Percentiles rank a stretch among this genome's conserved stretches.
Conservation (phyloP, 768 basidiomycete species). For the Mycena pura region DNA sequence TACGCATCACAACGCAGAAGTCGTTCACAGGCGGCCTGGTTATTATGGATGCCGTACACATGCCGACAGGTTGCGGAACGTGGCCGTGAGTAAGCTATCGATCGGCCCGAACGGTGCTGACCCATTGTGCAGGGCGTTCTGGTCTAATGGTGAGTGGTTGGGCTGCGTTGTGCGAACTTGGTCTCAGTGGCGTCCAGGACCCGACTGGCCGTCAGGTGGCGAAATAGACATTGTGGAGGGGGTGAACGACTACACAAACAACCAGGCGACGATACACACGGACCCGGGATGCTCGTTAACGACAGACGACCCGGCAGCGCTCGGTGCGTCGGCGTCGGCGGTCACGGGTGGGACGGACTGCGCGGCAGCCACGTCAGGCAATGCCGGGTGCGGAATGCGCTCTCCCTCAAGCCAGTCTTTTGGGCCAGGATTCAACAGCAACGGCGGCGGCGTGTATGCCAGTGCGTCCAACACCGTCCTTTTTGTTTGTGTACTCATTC, state of each 20-base stretch:
- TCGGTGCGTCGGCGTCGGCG: conserved; percentile 62
- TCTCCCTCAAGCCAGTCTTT: conserved; percentile 67
- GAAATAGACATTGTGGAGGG: conserved; percentile 63
- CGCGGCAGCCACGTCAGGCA: conserved; percentile 69
- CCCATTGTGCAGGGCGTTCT: conserved; percentile 35
- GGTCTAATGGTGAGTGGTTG: conserved; percentile 35
- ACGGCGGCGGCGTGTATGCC: conserved; percentile 87
- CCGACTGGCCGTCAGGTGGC: conserved; percentile 68
- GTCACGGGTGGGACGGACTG: conserved; percentile 78
- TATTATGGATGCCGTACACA: conserved; percentile 71
- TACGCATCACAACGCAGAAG: conserved; percentile 75
- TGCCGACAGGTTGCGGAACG: conserved; percentile 75
- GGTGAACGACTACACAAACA: conserved; percentile 78
- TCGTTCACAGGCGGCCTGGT: conserved; percentile 60
- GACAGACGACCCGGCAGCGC: conserved; percentile 48
- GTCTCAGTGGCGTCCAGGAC: conserved; percentile 41
- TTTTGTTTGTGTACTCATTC: conserved; percentile 12
- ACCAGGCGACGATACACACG: conserved; percentile 86
- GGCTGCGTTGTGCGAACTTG: neutral
- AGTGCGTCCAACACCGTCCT: conserved; percentile 57
- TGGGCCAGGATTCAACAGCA: conserved; percentile 86
- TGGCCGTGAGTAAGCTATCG: conserved; percentile 52
- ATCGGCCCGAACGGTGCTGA: neutral
- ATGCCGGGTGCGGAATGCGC: conserved; percentile 84
- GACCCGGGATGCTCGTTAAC: conserved; percentile 71